Evolutionary conservation across 139 green algal genomes (phyloP).

Genomic region (Tetradesmus obliquus): DNA sequence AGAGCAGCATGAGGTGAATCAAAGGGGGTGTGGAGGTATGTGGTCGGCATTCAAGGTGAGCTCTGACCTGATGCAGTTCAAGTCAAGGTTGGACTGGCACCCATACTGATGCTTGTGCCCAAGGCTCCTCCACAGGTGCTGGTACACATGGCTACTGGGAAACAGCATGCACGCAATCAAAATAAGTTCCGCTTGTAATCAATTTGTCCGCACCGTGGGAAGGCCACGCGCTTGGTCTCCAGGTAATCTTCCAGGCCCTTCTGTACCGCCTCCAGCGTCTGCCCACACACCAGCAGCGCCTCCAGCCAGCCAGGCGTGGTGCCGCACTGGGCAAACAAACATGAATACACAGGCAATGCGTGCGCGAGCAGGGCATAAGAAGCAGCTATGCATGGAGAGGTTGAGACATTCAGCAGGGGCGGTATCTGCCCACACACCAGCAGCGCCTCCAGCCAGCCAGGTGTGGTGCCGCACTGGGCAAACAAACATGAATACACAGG

Average conservation of each 20-base stretch:
- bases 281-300: slow-evolving; percentile 76
- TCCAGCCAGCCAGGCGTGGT: slow-evolving; percentile 68
- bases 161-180: no score
- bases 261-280: slow-evolving; percentile 86
- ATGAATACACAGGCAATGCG: not conserved
- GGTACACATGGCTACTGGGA: no score
- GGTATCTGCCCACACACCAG: slow-evolving; percentile 80
- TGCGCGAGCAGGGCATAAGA: no score
- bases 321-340: slow-evolving; percentile 14
- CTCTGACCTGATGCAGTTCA: no score
- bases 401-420: not conserved
- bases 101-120: no score
- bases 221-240: slow-evolving; percentile 90
- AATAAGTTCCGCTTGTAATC: no score
- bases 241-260: slow-evolving; percentile 93
- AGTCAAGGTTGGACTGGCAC: no score
- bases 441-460: slow-evolving; percentile 76
- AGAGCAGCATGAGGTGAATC: not conserved
- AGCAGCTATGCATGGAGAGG: not conserved
- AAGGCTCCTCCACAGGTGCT: no score
- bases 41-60: no score
- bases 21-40: not conserved
- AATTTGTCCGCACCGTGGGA: slow-evolving; percentile 59
- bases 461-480: slow-evolving; percentile 38
- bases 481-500: not conserved